Evolutionary conservation across 2,329 filamentous ascomycete genomes (phyloP), one percentile per base, ranked within the genome.

Genomic region (Chrysoporthe deuterocubensis): DNA sequence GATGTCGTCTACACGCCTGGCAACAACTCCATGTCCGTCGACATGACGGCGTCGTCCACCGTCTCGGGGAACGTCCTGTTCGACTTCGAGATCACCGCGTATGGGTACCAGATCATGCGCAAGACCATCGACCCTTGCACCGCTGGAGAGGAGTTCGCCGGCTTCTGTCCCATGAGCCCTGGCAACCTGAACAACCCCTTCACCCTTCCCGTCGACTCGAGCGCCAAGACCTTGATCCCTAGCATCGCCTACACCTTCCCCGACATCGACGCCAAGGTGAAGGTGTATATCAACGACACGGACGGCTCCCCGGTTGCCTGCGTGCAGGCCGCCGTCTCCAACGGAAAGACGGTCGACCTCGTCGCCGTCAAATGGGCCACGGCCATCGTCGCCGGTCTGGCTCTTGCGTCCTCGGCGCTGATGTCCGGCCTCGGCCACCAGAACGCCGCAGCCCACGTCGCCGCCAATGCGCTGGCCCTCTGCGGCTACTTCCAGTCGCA

Each of bases 401-500:
- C 90, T 71, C 85, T 96, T 44, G 84, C 92, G 61, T 89, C 91
- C 21, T 96, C 93, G 26, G 93, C 93, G 71, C 86, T 96, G 70
- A 91, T 92, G 37, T 94, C 92, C 54, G 92, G 92, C 42, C 82
- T 96, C 16, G 93, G 93, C 50, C 92, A 96, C 78, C 92, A 92
- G 52, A 96, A 96, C 76, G 94, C 93, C 6, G 92, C 93, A 56
- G 92, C 93, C 44, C 93, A 96, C 78, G 91, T 96, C 70, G 93
- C 93, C 52, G 90, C 92, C 59, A 95, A 94, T 75, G 91, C 93
- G 6, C 84, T 96, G 70, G 94, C 92, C 42, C 86, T 96, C 34
- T 95, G 96, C 75, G 88, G 91, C 68, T 96, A 93, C 81, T 95
- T 96, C 85, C 93, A 96, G 78, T 89, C 91, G 9, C 92, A 95